Evolutionary conservation across 177 flowering plant species (phyloP).

Genomic region (Tripterygium wilfordii): DNA sequence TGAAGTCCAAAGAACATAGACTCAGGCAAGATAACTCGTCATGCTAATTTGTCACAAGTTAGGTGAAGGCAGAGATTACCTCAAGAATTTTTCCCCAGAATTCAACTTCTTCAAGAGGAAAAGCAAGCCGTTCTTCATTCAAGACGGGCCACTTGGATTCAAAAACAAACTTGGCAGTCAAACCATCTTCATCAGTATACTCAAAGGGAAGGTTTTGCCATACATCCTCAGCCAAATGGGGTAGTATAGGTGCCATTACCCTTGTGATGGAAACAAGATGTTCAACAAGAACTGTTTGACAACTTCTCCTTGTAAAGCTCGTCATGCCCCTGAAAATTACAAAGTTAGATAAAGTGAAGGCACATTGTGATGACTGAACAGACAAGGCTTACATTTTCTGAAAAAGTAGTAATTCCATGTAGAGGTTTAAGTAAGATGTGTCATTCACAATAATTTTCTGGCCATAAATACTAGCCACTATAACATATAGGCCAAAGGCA

Average conservation of each 20-base stretch:
- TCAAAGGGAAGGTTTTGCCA: conserved; percentile 96
- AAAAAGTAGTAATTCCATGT: too few species aligned
- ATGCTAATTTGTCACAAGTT: not conserved
- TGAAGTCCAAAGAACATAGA: too few species aligned
- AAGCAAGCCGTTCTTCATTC: conserved; percentile 54
- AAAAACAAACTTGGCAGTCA: conserved; percentile 64
- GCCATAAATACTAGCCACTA: too few species aligned
- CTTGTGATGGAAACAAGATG: conserved; percentile 74
- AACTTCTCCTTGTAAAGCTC: conserved; percentile 88
- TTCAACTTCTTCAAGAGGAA: conserved; percentile 57
- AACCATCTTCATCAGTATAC: conserved; percentile 47
- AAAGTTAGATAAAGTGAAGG: not conserved
- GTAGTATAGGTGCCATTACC: conserved; percentile 83
- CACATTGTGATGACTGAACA: too few species aligned
- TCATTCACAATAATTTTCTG: too few species aligned
- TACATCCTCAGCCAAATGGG: conserved; percentile 95
- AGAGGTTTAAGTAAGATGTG: too few species aligned
- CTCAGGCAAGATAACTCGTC: not conserved
- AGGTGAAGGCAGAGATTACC: conserved; percentile 33
- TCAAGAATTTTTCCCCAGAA: conserved; percentile 78
- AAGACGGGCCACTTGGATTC: conserved; percentile 80
- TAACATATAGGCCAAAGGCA: too few species aligned
- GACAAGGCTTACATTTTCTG: too few species aligned
- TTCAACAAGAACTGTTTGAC: conserved; percentile 91
- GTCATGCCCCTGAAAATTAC: conserved; percentile 55